Base-by-base conservation (phyloP, 2,329 filamentous ascomycete species). In the Ophiostoma triangulosporum region DNA sequence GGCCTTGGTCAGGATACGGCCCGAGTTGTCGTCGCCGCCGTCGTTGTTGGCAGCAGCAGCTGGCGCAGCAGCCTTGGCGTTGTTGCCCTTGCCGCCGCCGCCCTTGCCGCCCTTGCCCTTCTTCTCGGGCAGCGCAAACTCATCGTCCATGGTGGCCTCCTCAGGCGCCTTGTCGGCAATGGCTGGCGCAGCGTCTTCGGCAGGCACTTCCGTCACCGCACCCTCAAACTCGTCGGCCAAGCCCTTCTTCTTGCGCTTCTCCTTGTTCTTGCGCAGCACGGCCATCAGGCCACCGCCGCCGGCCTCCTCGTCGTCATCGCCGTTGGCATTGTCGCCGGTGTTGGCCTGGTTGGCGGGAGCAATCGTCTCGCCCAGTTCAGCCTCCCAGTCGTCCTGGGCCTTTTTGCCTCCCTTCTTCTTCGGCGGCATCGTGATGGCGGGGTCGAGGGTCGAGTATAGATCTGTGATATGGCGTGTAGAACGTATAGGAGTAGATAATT, bases 341-440 rank as follows among this genome's bases (percentile, higher is more conserved):
- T 70, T 69, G 33, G 71, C 71, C 57, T 78, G 71, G 51, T 75
- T 73, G 53, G 76, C 72, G 7, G 85, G 81, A 59, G 80, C 78
- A 64, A 82, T 76, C 57, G 76, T 73, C 72, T 96, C 91, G 64
- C 89, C 90, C 53, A 96, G 76, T 59, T 95, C 89, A 54, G 86
- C 83, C 69, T 97, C 93, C 91, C 91, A 96, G 75, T 96, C 88
- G 64, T 95, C 88, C 66, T 86, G 80, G 65, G 91, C 94, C 71
- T 83, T 86, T 67, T 84, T 85, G 62, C 73, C 74, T 80, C 95
- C 96, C 78, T 93, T 94, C 75, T 96, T 60, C 53, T 60, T 96
- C 58, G 90, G 90, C 65, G 90, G 73, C 91, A 96, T 97, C 57
- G 69, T 75, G 69, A 57, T 61, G 33, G 29, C 4, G n/a, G 40